A percentile compares a stretch with the other conserved stretches of the same genome.
Conservation (phyloP, 2,329 filamentous ascomycete species). For the Beauveria sp. region DNA sequence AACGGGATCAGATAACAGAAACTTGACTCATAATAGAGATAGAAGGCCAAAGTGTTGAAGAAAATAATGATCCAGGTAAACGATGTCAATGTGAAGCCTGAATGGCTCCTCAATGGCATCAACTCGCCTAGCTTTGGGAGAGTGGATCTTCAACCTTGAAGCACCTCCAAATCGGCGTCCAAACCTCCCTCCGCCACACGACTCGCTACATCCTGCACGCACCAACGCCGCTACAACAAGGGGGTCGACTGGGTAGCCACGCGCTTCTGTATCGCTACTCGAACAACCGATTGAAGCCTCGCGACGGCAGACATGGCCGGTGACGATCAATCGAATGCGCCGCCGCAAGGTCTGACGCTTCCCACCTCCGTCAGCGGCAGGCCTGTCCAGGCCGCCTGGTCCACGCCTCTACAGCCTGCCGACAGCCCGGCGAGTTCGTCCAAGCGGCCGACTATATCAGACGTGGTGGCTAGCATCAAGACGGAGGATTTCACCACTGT, state of each 20-base stretch:
- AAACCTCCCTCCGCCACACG: background rate
- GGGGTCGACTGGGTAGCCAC: background rate
- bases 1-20: too few species aligned
- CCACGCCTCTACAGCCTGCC: slow-evolving; percentile 4
- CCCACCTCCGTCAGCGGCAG: slow-evolving; percentile 5
- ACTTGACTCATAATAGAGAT: too few species aligned
- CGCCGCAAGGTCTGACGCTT: background rate
- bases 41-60: too few species aligned
- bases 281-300: background rate
- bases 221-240: background rate
- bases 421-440: slow-evolving; percentile 15
- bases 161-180: background rate
- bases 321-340: background rate
- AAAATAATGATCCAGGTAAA: too few species aligned
- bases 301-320: background rate
- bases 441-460: slow-evolving; percentile 35
- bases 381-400: slow-evolving; percentile 5
- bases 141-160: slow-evolving; percentile 6
- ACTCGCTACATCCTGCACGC: background rate
- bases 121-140: background rate
- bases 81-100: too few species aligned
- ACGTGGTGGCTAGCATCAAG: slow-evolving; percentile 61
- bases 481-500: slow-evolving; percentile 62
- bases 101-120: background rate
- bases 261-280: background rate